Evolutionary conservation across 139 green algal genomes (phyloP).

Genomic region (Tetraselmis chui): DNA sequence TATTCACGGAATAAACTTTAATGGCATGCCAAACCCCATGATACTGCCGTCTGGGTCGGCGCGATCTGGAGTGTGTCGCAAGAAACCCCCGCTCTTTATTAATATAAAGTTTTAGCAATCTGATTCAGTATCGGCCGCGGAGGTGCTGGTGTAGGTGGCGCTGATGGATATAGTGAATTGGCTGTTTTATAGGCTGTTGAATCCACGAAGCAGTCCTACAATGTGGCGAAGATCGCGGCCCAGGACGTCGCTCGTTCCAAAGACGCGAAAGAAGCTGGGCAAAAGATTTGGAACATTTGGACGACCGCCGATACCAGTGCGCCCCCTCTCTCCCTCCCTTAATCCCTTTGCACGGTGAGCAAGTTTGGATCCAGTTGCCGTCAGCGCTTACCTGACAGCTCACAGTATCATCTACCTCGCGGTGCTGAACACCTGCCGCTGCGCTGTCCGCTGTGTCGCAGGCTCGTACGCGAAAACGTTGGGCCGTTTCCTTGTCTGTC

Average conservation of each 20-base stretch:
- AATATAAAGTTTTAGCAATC: background rate
- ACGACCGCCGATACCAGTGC: background rate
- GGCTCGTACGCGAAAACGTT: background rate
- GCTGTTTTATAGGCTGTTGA: background rate
- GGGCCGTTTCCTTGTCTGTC: constrained; percentile 7
- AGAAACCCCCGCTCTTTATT: background rate
- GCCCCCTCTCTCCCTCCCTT: background rate
- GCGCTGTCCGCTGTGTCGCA: background rate
- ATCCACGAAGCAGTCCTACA: background rate
- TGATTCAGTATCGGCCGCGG: too few species aligned
- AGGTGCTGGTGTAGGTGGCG: too few species aligned
- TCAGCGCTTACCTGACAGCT: too few species aligned
- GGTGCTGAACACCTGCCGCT: too few species aligned
- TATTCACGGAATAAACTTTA: too few species aligned
- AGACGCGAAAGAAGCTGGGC: constrained; percentile 6
- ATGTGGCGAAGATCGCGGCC: background rate
- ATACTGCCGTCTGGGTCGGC: too few species aligned
- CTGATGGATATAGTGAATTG: too few species aligned
- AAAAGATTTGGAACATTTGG: constrained; percentile 2
- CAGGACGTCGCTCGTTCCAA: constrained; percentile 1
- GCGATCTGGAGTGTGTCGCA: background rate
- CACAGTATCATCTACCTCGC: too few species aligned
- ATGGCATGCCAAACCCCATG: too few species aligned
- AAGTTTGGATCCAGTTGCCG: too few species aligned
- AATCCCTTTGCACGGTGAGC: background rate